Evolutionary conservation across 768 basidiomycete genomes (phyloP), one percentile per base, ranked within the genome.

Genomic region (Terana coerulea): DNA sequence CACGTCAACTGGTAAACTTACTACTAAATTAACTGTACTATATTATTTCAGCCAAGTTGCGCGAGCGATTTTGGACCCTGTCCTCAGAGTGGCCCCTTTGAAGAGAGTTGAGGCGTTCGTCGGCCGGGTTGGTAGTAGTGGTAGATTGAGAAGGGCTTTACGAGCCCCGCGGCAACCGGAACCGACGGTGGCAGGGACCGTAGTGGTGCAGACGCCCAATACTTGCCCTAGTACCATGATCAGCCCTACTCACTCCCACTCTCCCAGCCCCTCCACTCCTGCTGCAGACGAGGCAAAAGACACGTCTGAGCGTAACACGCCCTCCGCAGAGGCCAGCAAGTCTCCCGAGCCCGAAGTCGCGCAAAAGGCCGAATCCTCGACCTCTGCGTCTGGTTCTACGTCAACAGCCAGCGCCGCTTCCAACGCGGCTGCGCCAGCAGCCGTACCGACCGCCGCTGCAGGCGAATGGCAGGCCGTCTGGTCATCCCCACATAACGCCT

Each of bases 381-480:
- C 34, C 3, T 39, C 49, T 12, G 54, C 29, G n/a, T 11, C 15
- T 5, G 50, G 45, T 1, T 21, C 46, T 15, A 17, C 39, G 17
- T 8, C 3, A 17, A 5, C 45, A 10, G 19, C 9, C 25, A 29
- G 37, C 34, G 31, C 35, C 41, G 17, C 43, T 3, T 33, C 47
- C 42, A 45, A 29, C 22, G 24, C 42, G 11, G 31, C 49, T 21
- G 35, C 42, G 26, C 49, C 50, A 3, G 51, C 55, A 4, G 31
- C 49, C 19, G 42, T 59, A 12, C 43, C 52, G 42, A 25, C 53
- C 34, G 47, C 58, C 39, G 39, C 55, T 47, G 49, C 59, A 28
- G 58, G 59, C 63, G 48, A 63, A 64, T 92, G 91, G 90, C 91
- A 91, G 66, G 90, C 90, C 31, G 77, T 93, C 26, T 92, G 76